Evolutionary conservation across 176 grass and related monocot species (phyloP).

Genomic region (Puya raimondii): DNA sequence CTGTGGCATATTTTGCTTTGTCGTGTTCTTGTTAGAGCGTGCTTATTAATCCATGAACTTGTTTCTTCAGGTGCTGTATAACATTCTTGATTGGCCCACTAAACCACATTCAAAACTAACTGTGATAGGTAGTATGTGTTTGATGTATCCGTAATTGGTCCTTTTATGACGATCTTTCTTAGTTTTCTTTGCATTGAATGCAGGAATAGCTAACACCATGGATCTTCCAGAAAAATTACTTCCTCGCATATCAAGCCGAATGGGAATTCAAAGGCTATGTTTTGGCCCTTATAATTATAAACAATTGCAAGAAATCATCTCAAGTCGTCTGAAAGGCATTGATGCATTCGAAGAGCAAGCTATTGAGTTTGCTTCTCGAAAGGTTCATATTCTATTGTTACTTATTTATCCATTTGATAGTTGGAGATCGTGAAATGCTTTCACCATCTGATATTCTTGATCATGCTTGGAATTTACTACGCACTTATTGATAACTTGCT

Average conservation of each 20-base stretch:
- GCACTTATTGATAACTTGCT: background rate
- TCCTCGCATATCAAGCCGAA: conserved; percentile 93
- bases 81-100: conserved; percentile 97
- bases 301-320: conserved; percentile 89
- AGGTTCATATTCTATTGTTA: conserved; percentile 33
- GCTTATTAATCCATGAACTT: conserved; percentile 21
- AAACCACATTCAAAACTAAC: conserved; percentile 76
- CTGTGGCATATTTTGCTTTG: conserved; percentile 4
- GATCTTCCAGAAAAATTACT: conserved; percentile 90
- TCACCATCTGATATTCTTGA: background rate
- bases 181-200: conserved; percentile 21
- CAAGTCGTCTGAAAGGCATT: conserved; percentile 77
- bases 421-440: background rate
- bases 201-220: conserved; percentile 99
- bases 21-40: conserved; percentile 1
- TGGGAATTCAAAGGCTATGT: conserved; percentile 89
- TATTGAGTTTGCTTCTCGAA: conserved; percentile 96
- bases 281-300: conserved; percentile 82
- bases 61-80: conserved; percentile 78
- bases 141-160: too few relatives aligned
- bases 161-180: too few relatives aligned
- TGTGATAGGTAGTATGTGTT: conserved; percentile 54
- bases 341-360: conserved; percentile 89
- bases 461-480: background rate
- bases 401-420: background rate